Base-by-base conservation (phyloP, 2,329 filamentous ascomycete genomes). In the Botryotinia convoluta region DNA sequence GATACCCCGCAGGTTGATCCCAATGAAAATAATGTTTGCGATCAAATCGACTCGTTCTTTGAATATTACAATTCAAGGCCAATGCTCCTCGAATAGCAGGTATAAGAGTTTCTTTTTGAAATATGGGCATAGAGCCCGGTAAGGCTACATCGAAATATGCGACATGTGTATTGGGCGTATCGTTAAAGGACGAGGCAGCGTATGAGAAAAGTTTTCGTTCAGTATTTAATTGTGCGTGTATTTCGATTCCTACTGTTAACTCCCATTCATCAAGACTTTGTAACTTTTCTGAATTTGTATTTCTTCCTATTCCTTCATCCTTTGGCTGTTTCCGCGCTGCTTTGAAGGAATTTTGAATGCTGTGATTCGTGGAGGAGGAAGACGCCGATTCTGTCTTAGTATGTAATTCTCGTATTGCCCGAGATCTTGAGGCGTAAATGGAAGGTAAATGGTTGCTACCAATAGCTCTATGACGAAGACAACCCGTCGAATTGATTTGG, bases 11-110 rank as follows among this genome's bases (percentile, higher is more conserved):
- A 0, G 96, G 96, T 82, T 99, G 96, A 82, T 99, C 96, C 89
- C 96, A 97, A 85, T 98, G 97, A 83, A 99, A 98, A 83, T 99
- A 99, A 83, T 99, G 96, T 82, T 99, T 99, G 76, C 96, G 88
- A 82, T 99, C 96, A 83, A 98, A 99, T 71, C 89, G 89, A 82
- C 94, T 97, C 77, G 89, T 87, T 1, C 83, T 85, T 80, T 97
- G 92, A 70, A 98, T 87, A 1, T 90, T 84, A 82, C 96, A 98
- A 73, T 91, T 89, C 62, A 99, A 85, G 0, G 94, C 93, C 68
- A 98, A 84, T 0, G 96, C 95, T 29, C 95, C 95, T 74, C 96
- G 90, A 26, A 99, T 81, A n/a, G 96, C 96, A 6, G 96, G 96
- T 54, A 98, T 87, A 18, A 99, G 85, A 0, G 93, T 93, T 74